Conservation (phyloP, 495 filamentous ascomycete species). For the Penicillium atrosanguineum region DNA sequence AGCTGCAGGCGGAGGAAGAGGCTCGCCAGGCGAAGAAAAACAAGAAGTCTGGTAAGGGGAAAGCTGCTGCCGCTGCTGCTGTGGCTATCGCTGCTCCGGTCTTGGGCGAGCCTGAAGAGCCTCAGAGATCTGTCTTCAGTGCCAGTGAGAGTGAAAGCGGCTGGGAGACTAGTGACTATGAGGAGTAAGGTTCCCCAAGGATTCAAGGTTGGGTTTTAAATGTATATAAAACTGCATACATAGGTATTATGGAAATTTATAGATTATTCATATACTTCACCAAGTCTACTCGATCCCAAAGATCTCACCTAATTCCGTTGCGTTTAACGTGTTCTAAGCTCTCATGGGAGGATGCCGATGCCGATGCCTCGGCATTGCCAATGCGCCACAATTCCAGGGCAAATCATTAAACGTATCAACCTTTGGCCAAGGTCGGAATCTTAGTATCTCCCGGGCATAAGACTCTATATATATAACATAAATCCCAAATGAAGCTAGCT, state of each 20-base stretch:
- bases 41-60: constrained; percentile 21
- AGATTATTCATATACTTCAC: neutral
- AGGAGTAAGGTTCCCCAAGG: constrained; percentile 3
- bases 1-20: constrained; percentile 22
- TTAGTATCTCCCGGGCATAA: too few species aligned
- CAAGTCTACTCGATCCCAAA: neutral
- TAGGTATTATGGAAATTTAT: neutral
- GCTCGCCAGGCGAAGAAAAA: constrained; percentile 24
- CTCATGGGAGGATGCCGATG: too few species aligned
- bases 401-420: too few species aligned
- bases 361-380: neutral
- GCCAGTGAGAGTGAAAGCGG: constrained; percentile 45
- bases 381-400: neutral
- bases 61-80: constrained; percentile 7
- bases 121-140: constrained; percentile 29
- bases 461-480: too few species aligned
- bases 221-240: constrained; percentile 8
- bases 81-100: constrained; percentile 1
- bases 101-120: constrained; percentile 8
- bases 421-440: too few species aligned
- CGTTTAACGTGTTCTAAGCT: neutral
- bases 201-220: neutral
- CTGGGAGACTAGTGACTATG: constrained; percentile 37
- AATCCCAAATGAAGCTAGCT: too few species aligned
- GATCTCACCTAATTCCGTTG: neutral